Evolutionary conservation across 2,329 filamentous ascomycete genomes (phyloP), one percentile per base, ranked within the genome.

Genomic region (Pseudocercospora ulei): DNA sequence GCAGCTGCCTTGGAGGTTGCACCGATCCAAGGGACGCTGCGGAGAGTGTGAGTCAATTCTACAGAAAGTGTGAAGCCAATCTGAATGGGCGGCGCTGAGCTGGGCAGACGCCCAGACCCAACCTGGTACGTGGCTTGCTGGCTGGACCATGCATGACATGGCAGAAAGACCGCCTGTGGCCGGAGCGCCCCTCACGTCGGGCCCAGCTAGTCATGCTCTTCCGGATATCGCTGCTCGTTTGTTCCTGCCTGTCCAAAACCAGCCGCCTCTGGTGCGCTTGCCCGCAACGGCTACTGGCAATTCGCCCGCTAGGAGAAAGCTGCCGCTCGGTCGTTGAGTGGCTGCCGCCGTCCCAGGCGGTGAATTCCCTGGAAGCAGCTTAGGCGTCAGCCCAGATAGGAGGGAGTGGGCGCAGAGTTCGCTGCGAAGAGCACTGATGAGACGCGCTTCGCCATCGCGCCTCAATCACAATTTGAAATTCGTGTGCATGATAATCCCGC

Each of bases 1-100:
- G 48, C 42, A 51, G 41, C 46, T 47, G 42, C 41, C 46, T 41
- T 49, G 43, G 41, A 46, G 43, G 46, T 48, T 38, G 34, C 33
- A 36, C 44, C 43, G 39, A 20, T 35, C 41, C 38, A 38, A 48
- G 46, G 38, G 29, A 43, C 34, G 30, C 29, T 47, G 39, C 43
- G 44, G 41, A 41, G 34, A 17, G 23, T 33, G 35, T 39, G 33
- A 45, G 44, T 34, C 47, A 47, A 44, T 44, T 18, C 45, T 24
- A 26, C 13, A 38, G 39, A 41, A 42, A 47, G 37, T 43, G 43
- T 35, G 39, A 43, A 50, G 46, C 43, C 43, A 51, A 51, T 51
- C 48, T 48, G 42, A 43, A 39, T 41, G 39, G 33, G 39, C 38
- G 14, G 36, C 25, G 35, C 40, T 46, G 31, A 17, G 35, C 35